Conservation (phyloP, 352 stramenopile genomes). For the Globisporangium parvum region DNA sequence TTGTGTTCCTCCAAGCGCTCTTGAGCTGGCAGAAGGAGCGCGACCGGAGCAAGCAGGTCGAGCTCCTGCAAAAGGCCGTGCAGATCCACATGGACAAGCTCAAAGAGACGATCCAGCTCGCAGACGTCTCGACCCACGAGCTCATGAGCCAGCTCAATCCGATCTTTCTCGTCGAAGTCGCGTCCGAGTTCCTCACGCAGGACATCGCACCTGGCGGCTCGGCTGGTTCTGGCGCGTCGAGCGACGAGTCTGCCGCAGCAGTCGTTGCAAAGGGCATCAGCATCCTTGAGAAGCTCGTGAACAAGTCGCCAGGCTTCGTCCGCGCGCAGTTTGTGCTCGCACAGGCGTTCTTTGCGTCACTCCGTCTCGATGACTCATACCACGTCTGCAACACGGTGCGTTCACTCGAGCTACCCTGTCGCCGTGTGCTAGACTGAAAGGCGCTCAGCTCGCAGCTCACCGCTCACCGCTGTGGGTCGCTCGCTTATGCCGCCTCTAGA, state of each 20-base stretch:
- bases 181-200: constrained; percentile 65
- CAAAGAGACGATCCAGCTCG: constrained; percentile 53
- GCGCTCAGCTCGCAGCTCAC: too few species aligned
- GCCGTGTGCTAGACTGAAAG: too few species aligned
- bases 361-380: constrained; percentile 74
- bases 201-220: constrained; percentile 17
- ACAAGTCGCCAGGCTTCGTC: constrained; percentile 79
- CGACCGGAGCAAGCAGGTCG: constrained; percentile 57
- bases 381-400: constrained; percentile 56
- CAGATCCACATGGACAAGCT: constrained; percentile 82
- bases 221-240: constrained; percentile 2
- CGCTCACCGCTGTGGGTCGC: too few species aligned
- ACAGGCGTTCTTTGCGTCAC: constrained; percentile 67
- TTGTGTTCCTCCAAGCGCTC: constrained; percentile 84
- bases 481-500: too few species aligned
- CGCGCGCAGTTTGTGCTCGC: constrained; percentile 80
- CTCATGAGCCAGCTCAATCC: constrained; percentile 80
- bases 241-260: constrained; percentile 6
- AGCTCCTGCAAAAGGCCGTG: constrained; percentile 69
- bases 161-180: constrained; percentile 86
- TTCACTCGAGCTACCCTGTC: not conserved
- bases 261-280: constrained; percentile 50
- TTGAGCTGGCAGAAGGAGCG: constrained; percentile 78
- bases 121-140: constrained; percentile 64
- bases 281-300: constrained; percentile 80